Evolutionary conservation across 2,329 filamentous ascomycete genomes (phyloP).

Genomic region (Ilyonectria destructans): DNA sequence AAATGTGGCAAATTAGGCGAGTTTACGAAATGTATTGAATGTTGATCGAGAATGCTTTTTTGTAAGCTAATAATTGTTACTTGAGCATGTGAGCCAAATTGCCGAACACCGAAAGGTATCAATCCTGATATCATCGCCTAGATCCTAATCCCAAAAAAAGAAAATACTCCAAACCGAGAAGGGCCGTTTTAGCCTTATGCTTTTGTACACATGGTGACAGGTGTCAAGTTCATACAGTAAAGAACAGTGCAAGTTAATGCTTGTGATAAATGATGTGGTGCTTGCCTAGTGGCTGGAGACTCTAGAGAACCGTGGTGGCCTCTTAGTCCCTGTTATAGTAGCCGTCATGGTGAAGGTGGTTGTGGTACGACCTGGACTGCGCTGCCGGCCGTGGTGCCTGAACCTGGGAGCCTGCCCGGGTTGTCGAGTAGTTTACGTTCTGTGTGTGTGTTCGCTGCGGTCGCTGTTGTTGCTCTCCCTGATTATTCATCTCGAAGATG

Average conservation of each 20-base stretch:
- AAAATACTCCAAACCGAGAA: conserved; percentile 11
- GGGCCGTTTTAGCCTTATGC: neutral
- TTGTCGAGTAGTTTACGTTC: conserved; percentile 39
- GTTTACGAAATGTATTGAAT: neutral
- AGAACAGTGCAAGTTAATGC: conserved; percentile 9
- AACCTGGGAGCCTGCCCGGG: conserved; percentile 34
- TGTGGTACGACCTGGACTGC: conserved; percentile 30
- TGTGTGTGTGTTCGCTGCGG: conserved; percentile 28
- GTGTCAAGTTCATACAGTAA: conserved; percentile 2
- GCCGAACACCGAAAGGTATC: conserved; percentile 22
- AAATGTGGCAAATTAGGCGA: neutral
- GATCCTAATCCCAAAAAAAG: conserved; percentile 10
- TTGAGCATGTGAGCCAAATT: neutral
- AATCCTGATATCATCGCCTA: conserved; percentile 27
- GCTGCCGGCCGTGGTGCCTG: conserved; percentile 21
- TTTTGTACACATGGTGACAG: neutral
- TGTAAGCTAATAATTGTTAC: neutral
- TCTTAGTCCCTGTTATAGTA: conserved; percentile 24
- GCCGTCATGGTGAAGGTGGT: conserved; percentile 33
- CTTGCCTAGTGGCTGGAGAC: neutral
- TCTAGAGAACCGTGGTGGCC: neutral
- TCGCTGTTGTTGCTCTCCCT: neutral
- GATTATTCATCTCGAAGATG: conserved; percentile 18
- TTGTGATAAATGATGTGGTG: neutral
- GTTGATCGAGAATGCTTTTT: conserved; percentile 1